Evolutionary conservation across 768 basidiomycete species (phyloP).

Genomic region (Boletus reticuloceps): DNA sequence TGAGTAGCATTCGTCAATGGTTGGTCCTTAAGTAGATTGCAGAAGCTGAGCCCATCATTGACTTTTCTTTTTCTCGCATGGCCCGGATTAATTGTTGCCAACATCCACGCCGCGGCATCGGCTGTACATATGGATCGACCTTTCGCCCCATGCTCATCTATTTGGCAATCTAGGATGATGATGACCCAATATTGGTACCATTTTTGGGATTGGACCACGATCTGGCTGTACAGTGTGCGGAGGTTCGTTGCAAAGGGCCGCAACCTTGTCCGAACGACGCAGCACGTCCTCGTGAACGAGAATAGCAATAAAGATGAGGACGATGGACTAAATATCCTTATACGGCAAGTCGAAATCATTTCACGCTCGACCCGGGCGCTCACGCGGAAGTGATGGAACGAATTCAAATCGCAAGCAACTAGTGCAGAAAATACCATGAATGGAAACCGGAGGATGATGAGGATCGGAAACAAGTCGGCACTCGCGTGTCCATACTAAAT

Average conservation of each 20-base stretch:
- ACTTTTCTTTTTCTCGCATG: background rate
- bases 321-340: constrained; percentile 1
- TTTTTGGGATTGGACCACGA: background rate
- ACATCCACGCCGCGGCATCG: no score
- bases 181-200: background rate
- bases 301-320: constrained; percentile 2
- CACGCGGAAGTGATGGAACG: no score
- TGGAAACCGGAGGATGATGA: constrained; percentile 6
- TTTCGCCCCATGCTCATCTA: background rate
- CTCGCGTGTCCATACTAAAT: background rate
- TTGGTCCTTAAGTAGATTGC: no score
- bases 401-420: no score
- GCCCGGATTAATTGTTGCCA: background rate
- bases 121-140: no score
- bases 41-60: no score
- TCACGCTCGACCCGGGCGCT: no score
- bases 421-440: background rate
- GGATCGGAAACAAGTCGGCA: background rate
- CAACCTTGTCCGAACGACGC: no score
- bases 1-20: no score
- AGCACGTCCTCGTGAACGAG: no score
- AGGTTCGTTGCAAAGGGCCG: no score
- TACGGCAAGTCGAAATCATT: background rate
- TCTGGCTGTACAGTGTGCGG: no score
- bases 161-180: constrained; percentile 7